Conservation (phyloP, 1,284 basidiomycete species). For the Tylopilus sp. region DNA sequence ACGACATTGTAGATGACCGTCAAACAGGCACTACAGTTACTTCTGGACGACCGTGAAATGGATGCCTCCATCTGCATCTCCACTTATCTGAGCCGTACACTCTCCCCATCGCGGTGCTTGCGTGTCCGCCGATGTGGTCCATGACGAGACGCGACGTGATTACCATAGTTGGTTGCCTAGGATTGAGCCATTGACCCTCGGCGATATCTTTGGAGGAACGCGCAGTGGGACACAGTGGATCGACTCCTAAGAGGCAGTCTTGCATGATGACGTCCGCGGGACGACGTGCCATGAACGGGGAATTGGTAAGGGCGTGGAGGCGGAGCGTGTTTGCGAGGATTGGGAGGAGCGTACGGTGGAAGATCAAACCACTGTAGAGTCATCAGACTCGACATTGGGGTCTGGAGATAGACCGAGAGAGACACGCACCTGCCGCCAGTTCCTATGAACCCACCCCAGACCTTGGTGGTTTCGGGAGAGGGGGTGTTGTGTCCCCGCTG, state of each 20-base stretch:
- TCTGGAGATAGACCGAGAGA: neutral
- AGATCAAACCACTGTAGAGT: conserved; percentile 38
- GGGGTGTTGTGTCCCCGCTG: conserved; percentile 21
- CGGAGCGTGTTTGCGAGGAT: conserved; percentile 34
- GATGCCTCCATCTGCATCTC: conserved; percentile 45
- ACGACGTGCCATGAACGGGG: conserved; percentile 28
- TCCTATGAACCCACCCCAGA: conserved; percentile 40
- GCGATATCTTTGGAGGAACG: conserved; percentile 3
- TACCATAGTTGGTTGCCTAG: conserved; percentile 23
- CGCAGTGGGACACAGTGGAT: conserved; percentile 36
- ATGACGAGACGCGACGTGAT: conserved; percentile 42
- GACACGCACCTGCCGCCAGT: conserved; percentile 43
- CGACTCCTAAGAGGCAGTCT: conserved; percentile 41
- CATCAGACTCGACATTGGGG: conserved; percentile 1
- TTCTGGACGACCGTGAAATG: conserved; percentile 41
- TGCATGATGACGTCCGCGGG: conserved; percentile 45
- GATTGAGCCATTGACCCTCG: conserved; percentile 3
- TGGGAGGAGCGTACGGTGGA: conserved; percentile 39
- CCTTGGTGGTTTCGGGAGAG: conserved; percentile 16
- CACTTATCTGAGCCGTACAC: conserved; percentile 36
- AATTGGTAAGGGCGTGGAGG: conserved; percentile 31
- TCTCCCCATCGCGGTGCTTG: conserved; percentile 36
- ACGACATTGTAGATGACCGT: neutral
- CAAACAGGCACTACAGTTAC: conserved; percentile 39
- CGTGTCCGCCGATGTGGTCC: conserved; percentile 41